phyloP scores from a whole-genome alignment of 1,284 basidiomycete genomes.

The Clitocybe nebularis region DNA sequence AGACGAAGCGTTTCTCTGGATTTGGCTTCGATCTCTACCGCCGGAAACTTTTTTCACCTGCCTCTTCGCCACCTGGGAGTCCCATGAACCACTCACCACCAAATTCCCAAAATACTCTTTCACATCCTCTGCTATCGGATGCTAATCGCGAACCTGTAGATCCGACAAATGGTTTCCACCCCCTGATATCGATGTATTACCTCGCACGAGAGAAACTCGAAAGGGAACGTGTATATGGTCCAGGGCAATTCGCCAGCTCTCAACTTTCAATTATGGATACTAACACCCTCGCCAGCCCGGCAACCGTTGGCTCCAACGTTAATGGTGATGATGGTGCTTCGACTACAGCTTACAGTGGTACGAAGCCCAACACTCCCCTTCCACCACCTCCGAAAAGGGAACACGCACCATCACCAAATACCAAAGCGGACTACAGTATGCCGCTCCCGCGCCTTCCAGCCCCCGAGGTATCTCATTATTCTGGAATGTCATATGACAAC shows the following conservation, averaged over 20 bases:
- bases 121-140: constrained; percentile 42
- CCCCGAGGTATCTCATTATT: constrained; percentile 76
- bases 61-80: constrained; percentile 42
- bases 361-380: constrained; percentile 6
- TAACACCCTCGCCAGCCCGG: constrained; percentile 9
- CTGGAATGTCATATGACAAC: constrained; percentile 71
- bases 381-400: constrained; percentile 17
- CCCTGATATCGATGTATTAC: constrained; percentile 94
- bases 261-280: constrained; percentile 51
- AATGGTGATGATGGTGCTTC: constrained; percentile 12
- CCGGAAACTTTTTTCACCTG: constrained; percentile 80
- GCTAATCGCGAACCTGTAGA: constrained; percentile 56
- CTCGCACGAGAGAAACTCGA: constrained; percentile 95
- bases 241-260: constrained; percentile 91
- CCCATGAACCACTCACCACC: constrained; percentile 44
- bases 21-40: constrained; percentile 97
- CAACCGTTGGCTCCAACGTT: background rate
- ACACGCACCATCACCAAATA: constrained; percentile 13
- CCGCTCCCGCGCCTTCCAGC: constrained; percentile 76
- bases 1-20: constrained; percentile 78
- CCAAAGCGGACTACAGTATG: constrained; percentile 76
- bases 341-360: constrained; percentile 19
- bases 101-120: constrained; percentile 49
- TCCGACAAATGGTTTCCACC: constrained; percentile 92
- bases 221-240: constrained; percentile 88